Evolutionary conservation across 2,329 filamentous ascomycete species (phyloP).

Genomic region (Botrytis byssoidea): DNA sequence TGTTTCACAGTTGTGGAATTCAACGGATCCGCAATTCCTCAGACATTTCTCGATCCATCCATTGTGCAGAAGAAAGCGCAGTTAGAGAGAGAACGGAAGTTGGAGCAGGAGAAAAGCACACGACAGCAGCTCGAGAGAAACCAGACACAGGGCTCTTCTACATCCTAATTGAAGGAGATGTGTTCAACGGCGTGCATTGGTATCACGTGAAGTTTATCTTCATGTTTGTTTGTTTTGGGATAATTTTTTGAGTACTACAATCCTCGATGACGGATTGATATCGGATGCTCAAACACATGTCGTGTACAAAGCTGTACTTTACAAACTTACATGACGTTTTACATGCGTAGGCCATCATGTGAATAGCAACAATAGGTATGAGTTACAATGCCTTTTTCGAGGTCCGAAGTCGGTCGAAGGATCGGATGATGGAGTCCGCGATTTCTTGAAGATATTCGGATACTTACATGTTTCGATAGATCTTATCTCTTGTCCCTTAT

Average conservation of each 20-base stretch:
- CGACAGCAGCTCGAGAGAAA: slow-evolving; percentile 1
- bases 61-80: slow-evolving; percentile 28
- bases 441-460: slow-evolving; percentile 3
- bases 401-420: slow-evolving; percentile 16
- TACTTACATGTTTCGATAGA: slow-evolving; percentile 11
- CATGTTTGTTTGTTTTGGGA: background rate
- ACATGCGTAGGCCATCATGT: slow-evolving; percentile 15
- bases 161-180: background rate
- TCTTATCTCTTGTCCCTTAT: slow-evolving; percentile 6
- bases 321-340: background rate
- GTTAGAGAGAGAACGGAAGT: slow-evolving; percentile 26
- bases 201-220: background rate
- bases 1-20: slow-evolving; percentile 29
- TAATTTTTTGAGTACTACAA: background rate
- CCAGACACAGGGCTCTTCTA: background rate
- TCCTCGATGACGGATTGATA: background rate
- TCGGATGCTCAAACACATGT: background rate
- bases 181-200: background rate
- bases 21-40: slow-evolving; percentile 28
- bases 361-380: slow-evolving; percentile 11
- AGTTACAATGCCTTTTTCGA: background rate
- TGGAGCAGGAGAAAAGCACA: slow-evolving; percentile 24
- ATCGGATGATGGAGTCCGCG: background rate
- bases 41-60: slow-evolving; percentile 35
- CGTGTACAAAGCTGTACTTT: background rate